A percentile compares a stretch with the other conserved stretches of the same genome.
phyloP scores from a whole-genome alignment of 2,329 filamentous ascomycete species.

The Huntiella decipiens region DNA sequence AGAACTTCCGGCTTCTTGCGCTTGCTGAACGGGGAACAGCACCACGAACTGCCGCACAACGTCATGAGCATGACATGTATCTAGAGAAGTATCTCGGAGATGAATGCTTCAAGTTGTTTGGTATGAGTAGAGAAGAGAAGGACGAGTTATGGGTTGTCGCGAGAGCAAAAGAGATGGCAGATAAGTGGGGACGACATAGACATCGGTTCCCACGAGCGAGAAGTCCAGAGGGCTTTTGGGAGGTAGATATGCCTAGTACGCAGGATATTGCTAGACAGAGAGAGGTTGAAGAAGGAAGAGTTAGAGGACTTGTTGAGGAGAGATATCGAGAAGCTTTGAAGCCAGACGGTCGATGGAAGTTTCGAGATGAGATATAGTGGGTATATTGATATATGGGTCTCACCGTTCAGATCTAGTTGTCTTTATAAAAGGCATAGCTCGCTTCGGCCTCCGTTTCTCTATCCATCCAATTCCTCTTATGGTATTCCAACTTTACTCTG shows the following conservation, averaged over 20 bases:
- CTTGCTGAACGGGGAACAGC: constrained; percentile 26
- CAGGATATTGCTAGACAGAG: constrained; percentile 59
- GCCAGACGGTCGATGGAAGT: constrained; percentile 57
- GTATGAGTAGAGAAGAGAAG: constrained; percentile 41
- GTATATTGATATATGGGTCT: no score
- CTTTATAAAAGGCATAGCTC: no score
- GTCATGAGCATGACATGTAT: constrained; percentile 27
- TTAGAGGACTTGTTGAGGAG: constrained; percentile 33
- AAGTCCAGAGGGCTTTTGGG: constrained; percentile 80
- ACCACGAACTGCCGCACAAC: constrained; percentile 19
- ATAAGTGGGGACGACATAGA: constrained; percentile 59
- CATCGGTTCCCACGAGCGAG: constrained; percentile 50
- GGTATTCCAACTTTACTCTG: no score
- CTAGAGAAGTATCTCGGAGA: constrained; percentile 40
- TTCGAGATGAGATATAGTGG: constrained; percentile 49
- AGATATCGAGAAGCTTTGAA: constrained; percentile 69
- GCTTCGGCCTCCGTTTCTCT: no score
- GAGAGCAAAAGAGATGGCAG: constrained; percentile 51
- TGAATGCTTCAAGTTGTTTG: constrained; percentile 36
- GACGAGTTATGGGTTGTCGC: constrained; percentile 55
- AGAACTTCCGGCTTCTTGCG: constrained; percentile 49
- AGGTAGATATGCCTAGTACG: constrained; percentile 71
- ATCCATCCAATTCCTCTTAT: no score
- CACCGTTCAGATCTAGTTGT: no score
- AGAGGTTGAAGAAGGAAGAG: constrained; percentile 24